Evolutionary conservation across 495 filamentous ascomycete genomes (phyloP).

Genomic region (Xylaria telfairii): DNA sequence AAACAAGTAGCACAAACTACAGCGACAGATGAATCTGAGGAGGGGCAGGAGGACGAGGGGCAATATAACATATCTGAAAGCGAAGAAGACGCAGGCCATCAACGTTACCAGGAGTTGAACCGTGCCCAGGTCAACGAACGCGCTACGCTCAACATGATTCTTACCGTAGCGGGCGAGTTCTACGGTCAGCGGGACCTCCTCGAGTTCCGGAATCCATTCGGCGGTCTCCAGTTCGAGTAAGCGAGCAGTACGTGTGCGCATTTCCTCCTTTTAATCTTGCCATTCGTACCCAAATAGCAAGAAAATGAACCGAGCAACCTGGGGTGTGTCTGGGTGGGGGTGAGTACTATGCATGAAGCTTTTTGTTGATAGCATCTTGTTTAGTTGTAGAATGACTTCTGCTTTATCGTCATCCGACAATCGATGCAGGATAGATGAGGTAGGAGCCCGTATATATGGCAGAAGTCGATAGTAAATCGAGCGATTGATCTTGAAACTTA

Average conservation of each 20-base stretch:
- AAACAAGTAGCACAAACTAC: background rate
- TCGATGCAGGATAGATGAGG: constrained; percentile 3
- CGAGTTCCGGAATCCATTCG: constrained; percentile 66
- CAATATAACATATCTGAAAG: constrained; percentile 35
- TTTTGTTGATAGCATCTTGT: constrained; percentile 2
- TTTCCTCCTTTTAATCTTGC: background rate
- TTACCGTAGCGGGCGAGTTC: constrained; percentile 86
- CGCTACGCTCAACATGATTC: constrained; percentile 84
- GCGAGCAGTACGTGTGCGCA: constrained; percentile 26
- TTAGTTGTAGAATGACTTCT: background rate
- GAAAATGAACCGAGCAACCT: background rate
- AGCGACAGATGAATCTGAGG: background rate
- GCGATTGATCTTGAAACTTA: background rate
- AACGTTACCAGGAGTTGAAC: constrained; percentile 24
- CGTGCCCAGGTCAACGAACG: constrained; percentile 52
- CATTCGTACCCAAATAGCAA: background rate
- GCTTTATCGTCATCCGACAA: background rate
- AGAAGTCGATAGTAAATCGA: background rate
- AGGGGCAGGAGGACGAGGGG: constrained; percentile 16
- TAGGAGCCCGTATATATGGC: constrained; percentile 3
- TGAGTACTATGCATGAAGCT: constrained; percentile 8
- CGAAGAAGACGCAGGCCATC: constrained; percentile 24
- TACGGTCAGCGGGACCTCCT: constrained; percentile 91
- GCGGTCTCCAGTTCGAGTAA: constrained; percentile 39
- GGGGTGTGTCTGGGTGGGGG: constrained; percentile 9